Percentiles rank a stretch among this genome's conserved stretches.
Conservation (phyloP, 2,329 filamentous ascomycete genomes). For the Colletotrichum spaethianum region DNA sequence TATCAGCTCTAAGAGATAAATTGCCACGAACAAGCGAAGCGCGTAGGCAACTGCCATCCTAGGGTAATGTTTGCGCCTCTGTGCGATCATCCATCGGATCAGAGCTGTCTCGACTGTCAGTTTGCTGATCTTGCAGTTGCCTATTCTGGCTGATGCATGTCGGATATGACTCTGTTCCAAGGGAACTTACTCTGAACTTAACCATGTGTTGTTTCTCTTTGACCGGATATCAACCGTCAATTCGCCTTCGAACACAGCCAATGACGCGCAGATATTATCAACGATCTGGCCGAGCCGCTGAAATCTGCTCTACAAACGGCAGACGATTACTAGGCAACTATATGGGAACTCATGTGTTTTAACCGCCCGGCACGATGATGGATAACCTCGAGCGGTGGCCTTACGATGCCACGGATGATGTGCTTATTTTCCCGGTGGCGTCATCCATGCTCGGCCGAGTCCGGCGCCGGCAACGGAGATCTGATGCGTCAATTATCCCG, state of each 20-base stretch:
- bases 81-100: too few species aligned
- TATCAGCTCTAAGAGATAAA: too few species aligned
- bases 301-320: neutral
- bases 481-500: neutral
- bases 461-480: slow-evolving; percentile 19
- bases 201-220: neutral
- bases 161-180: neutral
- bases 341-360: too few species aligned
- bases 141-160: neutral
- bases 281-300: too few species aligned
- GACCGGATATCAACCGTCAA: neutral
- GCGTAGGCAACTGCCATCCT: too few species aligned
- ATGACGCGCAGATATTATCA: too few species aligned
- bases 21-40: too few species aligned
- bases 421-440: slow-evolving; percentile 19
- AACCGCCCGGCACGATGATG: neutral
- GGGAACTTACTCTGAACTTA: too few species aligned
- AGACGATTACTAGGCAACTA: neutral
- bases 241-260: too few species aligned
- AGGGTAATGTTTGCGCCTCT: too few species aligned
- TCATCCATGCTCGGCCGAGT: slow-evolving; percentile 1
- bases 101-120: too few species aligned
- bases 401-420: slow-evolving; percentile 4
- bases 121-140: neutral
- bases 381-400: neutral